phyloP scores from a whole-genome alignment of 2,329 filamentous ascomycete species.

The Aspergillus pseudonomiae region DNA sequence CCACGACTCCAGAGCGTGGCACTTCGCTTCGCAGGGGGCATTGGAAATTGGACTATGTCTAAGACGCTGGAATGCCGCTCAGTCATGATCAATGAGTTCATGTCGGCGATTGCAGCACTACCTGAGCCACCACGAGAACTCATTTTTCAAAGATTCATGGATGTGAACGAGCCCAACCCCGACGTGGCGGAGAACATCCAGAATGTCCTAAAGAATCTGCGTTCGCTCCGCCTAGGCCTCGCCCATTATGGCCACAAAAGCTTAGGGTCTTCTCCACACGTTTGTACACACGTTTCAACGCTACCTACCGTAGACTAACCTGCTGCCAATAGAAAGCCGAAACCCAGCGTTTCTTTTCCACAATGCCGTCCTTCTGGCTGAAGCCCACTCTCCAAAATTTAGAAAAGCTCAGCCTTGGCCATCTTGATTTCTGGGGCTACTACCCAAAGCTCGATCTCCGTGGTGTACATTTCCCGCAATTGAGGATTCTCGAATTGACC shows the following conservation, averaged over 20 bases:
- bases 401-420: conserved; percentile 45
- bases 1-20: conserved; percentile 7
- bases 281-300: neutral
- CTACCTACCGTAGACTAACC: neutral
- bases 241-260: neutral
- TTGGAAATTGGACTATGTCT: no score
- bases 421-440: conserved; percentile 44
- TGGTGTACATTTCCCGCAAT: conserved; percentile 39
- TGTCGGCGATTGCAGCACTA: neutral
- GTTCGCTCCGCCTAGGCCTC: conserved; percentile 12
- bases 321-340: neutral
- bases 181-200: neutral
- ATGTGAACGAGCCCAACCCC: conserved; percentile 4
- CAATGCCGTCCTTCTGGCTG: conserved; percentile 14
- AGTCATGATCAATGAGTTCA: neutral
- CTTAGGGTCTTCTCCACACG: neutral
- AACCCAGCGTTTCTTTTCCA: conserved; percentile 10
- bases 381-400: conserved; percentile 18
- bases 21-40: neutral
- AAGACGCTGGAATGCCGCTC: neutral
- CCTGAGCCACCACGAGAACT: conserved; percentile 4
- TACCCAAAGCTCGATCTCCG: conserved; percentile 44
- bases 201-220: conserved; percentile 3
- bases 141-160: conserved; percentile 7
- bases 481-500: conserved; percentile 46